Base-by-base conservation (phyloP, 2,329 filamentous ascomycete species). In the Diaporthe eres region DNA sequence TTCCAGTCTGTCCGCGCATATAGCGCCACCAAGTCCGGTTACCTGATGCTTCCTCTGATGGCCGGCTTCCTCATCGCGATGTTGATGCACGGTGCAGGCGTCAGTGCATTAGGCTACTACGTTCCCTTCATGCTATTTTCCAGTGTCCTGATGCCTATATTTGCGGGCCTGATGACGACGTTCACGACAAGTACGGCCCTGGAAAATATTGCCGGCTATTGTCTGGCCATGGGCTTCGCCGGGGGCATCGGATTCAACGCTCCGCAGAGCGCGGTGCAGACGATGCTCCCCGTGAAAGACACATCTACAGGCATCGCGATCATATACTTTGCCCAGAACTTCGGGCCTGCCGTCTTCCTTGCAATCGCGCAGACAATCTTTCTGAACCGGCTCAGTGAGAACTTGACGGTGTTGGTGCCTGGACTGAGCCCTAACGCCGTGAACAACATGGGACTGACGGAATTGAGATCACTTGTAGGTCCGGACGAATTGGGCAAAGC, bases 341-440 rank as follows among this genome's bases (percentile, higher is more conserved):
- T 87, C 28, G 86, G 86, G 9, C 85, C 85, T 13, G 85, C 85
- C 1, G 81, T 87, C 47, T 84, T 84, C 77, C 81, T 86, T 42
- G 84, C 85, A 2, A 82, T 83, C 19, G 85, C 82, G 2, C 83
- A 87, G 76, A 80, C 81, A 1, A 81, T 82, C 0, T 85, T 87
- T 51, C 77, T 83, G 3, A 86, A 85, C 70, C 71, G 72, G 4
- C 60, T 84, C 9, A 75, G 82, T 4, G 73, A 42, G 0, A 79
- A 76, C 1, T 34, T 80, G 28, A 72, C 28, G 17, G 74, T 42
- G 12, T 22, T 76, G 61, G 44, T 75, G 8, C 70, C 70, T 1
- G 74, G 71, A 4, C 57, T 77, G 4, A 74, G 63, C 9, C 57
- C 63, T 0, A 53, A 53, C n/a, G 19, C 28, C 8, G 61, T 76